Evolutionary conservation across 1,139 yeast genomes (phyloP).

Genomic region (Protomyces macrosporus): DNA sequence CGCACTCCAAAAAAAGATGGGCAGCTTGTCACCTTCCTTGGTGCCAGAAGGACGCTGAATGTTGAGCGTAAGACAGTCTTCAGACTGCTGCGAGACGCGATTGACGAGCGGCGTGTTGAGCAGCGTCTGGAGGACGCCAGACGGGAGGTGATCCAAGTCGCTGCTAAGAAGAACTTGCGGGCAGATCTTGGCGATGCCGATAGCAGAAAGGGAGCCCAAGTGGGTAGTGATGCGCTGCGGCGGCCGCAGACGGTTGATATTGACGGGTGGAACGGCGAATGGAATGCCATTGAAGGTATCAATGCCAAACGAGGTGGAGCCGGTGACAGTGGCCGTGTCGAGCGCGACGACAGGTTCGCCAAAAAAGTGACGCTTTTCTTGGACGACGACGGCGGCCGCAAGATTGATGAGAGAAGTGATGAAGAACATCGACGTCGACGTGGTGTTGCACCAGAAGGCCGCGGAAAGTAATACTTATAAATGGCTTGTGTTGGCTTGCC

Average conservation of each 20-base stretch:
- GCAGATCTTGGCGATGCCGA: neutral
- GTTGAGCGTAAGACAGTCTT: slow-evolving; percentile 27
- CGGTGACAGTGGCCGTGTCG: neutral
- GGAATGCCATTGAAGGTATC: slow-evolving; percentile 11
- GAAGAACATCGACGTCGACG: neutral
- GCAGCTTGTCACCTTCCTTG: neutral
- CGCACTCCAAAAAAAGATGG: slow-evolving; percentile 38
- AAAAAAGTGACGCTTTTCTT: neutral
- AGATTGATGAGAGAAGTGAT: neutral
- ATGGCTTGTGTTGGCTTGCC: no score
- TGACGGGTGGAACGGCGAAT: slow-evolving; percentile 25
- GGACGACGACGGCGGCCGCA: neutral
- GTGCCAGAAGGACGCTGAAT: neutral
- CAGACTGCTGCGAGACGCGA: slow-evolving; percentile 34
- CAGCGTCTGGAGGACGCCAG: slow-evolving; percentile 25
- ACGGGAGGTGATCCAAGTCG: neutral
- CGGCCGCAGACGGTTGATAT: neutral
- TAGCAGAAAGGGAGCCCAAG: slow-evolving; percentile 16
- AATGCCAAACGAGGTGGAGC: neutral
- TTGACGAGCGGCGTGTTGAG: slow-evolving; percentile 12
- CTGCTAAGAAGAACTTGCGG: neutral
- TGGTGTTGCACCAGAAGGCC: no score
- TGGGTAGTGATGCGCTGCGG: neutral
- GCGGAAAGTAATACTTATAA: no score
- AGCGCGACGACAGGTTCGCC: neutral